Conservation (phyloP, 331 rosid genomes). For the Malus hybrid region DNA sequence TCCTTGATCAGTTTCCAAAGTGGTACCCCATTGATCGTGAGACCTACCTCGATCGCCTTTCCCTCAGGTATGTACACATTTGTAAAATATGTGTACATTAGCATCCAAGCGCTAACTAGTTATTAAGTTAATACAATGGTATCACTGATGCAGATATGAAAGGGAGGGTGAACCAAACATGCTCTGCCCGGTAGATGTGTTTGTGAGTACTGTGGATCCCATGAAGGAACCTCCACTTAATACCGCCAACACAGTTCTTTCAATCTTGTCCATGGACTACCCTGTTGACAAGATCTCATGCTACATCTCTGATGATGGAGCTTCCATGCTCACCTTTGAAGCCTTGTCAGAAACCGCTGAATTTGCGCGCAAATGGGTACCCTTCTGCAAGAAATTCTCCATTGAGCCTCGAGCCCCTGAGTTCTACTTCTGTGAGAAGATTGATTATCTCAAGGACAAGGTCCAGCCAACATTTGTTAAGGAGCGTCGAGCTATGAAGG, state of each 20-base stretch:
- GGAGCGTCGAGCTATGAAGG: slow-evolving; percentile 97
- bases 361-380: slow-evolving; percentile 91
- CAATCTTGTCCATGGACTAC: slow-evolving; percentile 85
- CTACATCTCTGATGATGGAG: slow-evolving; percentile 91
- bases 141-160: slow-evolving; percentile 56
- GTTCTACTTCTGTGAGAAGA: slow-evolving; percentile 82
- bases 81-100: not conserved
- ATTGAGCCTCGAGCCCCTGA: slow-evolving; percentile 95
- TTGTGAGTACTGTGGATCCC: slow-evolving; percentile 97
- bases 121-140: not conserved
- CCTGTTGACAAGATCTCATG: slow-evolving; percentile 87
- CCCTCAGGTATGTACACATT: slow-evolving; percentile 47
- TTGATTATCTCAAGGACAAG: slow-evolving; percentile 88
- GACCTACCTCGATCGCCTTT: slow-evolving; percentile 91
- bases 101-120: not conserved
- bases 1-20: slow-evolving; percentile 90
- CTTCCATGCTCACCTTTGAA: slow-evolving; percentile 92
- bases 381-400: slow-evolving; percentile 76
- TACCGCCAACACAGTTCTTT: slow-evolving; percentile 82
- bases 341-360: slow-evolving; percentile 84
- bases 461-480: slow-evolving; percentile 84
- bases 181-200: slow-evolving; percentile 80
- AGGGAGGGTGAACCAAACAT: slow-evolving; percentile 77
- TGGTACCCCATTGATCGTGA: slow-evolving; percentile 96
- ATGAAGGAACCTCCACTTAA: slow-evolving; percentile 94